phyloP scores from a whole-genome alignment of 495 filamentous ascomycete genomes.

The Annulohypoxylon moriforme region DNA sequence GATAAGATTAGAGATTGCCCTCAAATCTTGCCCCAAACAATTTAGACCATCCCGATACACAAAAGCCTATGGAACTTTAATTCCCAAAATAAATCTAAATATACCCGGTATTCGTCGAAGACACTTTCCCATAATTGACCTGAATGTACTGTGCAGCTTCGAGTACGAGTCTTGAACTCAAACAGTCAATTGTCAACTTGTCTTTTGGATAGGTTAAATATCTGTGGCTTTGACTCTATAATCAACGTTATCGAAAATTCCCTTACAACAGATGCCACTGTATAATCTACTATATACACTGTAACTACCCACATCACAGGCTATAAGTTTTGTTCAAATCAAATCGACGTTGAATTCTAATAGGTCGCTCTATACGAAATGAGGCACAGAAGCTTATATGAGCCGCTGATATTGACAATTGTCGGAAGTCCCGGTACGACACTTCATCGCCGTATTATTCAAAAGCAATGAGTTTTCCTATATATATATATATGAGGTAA shows the following conservation, averaged over 20 bases:
- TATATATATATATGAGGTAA: not conserved
- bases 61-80: constrained; percentile 29
- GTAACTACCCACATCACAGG: not conserved
- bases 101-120: not conserved
- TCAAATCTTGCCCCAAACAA: constrained; percentile 57
- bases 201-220: too few species aligned
- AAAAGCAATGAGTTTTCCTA: not conserved
- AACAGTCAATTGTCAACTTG: too few species aligned
- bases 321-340: too few species aligned
- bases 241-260: too few species aligned
- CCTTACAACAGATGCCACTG: too few species aligned
- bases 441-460: not conserved
- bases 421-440: not conserved
- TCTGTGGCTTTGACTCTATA: too few species aligned
- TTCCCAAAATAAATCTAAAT: not conserved
- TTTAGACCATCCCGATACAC: constrained; percentile 53
- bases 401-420: not conserved
- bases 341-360: not conserved
- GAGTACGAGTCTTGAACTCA: too few species aligned
- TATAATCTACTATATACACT: not conserved
- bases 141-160: too few species aligned
- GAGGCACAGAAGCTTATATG: not conserved
- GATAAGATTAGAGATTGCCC: constrained; percentile 55
- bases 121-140: not conserved
- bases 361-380: not conserved